Evolutionary conservation across 768 basidiomycete species (phyloP), one percentile per base, ranked within the genome.

Genomic region (Amanita brunnescens): DNA sequence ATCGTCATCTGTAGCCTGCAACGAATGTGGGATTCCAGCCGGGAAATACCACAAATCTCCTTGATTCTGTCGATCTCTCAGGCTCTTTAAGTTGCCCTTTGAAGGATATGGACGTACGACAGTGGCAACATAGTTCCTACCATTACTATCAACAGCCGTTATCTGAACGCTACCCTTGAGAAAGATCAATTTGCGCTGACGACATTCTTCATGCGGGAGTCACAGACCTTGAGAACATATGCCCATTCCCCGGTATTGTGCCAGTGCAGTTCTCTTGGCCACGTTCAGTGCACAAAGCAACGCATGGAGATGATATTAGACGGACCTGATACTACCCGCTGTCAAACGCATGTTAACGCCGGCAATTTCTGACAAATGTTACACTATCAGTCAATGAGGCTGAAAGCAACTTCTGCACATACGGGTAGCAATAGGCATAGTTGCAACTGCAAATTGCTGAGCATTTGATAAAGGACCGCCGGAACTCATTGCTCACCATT

Each of bases 31-130:
- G 46, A 73, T 69, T 5, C 77, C 78, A 6, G 79, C 69, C 12
- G 77, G 78, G 66, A 79, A 78, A 62, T 71, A 80, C 78, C 79
- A 79, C 12, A 79, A 55, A 56, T 79, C 78, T 13, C 76, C 78
- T 32, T 70, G 61, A 26, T 63, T 62, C 75, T 77, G 43, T 6
- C 23, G 23, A n/a, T 2, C 20, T 35, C 24, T 52, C 16, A 45
- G 43, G 37, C 10, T 6, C 40, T 32, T 26, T 18, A 5, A 10
- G 40, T 7, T n/a, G n/a, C n/a, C 0, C 18, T 8, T 14, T 12
- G 9, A n/a, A 9, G 34, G 7, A 13, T 12, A n/a, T n/a, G 14
- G 23, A 54, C 72, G 18, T 66, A 77, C 76, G 30, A 79, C 72
- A 35, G 70, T 78, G 24, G 72, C 70, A 26, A 77, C 61, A 53